phyloP scores from a whole-genome alignment of 495 filamentous ascomycete species.

The Neurospora tetraspora region DNA sequence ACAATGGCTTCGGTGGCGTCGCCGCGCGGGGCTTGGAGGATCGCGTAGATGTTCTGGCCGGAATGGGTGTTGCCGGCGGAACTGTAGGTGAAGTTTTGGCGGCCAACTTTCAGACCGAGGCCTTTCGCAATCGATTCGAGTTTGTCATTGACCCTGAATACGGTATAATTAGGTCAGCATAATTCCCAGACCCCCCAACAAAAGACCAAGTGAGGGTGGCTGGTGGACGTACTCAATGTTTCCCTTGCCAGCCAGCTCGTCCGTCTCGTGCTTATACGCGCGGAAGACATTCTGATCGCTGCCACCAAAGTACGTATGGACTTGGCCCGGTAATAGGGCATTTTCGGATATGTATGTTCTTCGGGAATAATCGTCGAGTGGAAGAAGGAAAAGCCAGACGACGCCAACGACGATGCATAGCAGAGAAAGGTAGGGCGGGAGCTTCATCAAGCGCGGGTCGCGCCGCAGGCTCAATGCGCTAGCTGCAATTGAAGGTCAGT shows the following conservation, averaged over 20 bases:
- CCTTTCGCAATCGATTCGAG: constrained; percentile 65
- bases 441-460: constrained; percentile 58
- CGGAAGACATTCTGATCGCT: constrained; percentile 93
- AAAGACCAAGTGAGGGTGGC: neutral
- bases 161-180: neutral
- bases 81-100: constrained; percentile 65
- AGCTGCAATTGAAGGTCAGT: constrained; percentile 23
- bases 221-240: constrained; percentile 35
- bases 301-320: constrained; percentile 93
- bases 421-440: constrained; percentile 74
- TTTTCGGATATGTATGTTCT: constrained; percentile 96
- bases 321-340: constrained; percentile 88
- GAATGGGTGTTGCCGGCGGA: constrained; percentile 64
- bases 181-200: neutral
- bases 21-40: constrained; percentile 88
- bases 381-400: constrained; percentile 88
- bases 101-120: constrained; percentile 72
- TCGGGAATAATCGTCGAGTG: constrained; percentile 84
- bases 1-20: constrained; percentile 99
- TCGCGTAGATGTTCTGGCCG: constrained; percentile 89
- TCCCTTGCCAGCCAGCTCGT: constrained; percentile 44
- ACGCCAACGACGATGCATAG: constrained; percentile 82
- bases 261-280: constrained; percentile 79
- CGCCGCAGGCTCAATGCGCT: constrained; percentile 44
- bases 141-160: constrained; percentile 51